Evolutionary conservation across 2,329 filamentous ascomycete genomes (phyloP).

Genomic region (Metarhizium rileyi): DNA sequence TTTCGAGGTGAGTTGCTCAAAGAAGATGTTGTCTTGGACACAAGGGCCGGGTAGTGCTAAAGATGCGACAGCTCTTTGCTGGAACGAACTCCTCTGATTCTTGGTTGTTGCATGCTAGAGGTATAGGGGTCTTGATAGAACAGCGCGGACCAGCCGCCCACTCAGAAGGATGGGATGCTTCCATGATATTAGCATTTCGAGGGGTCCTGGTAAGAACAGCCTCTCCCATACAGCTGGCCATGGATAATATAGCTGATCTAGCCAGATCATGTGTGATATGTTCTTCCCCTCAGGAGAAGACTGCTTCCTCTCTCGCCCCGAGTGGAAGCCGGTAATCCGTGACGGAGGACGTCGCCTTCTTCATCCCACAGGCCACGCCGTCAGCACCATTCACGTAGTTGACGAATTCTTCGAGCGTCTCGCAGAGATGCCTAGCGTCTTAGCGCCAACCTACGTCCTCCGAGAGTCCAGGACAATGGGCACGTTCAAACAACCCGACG

Average conservation of each 20-base stretch:
- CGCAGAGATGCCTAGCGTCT: constrained; percentile 23
- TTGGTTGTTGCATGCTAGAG: constrained; percentile 30
- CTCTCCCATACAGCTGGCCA: neutral
- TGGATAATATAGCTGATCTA: neutral
- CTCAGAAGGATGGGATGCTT: constrained; percentile 24
- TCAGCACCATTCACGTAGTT: constrained; percentile 15
- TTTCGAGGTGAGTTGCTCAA: constrained; percentile 23
- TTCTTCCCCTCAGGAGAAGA: constrained; percentile 24
- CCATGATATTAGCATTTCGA: constrained; percentile 28
- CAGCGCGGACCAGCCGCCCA: constrained; percentile 28
- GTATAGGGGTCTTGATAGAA: constrained; percentile 28
- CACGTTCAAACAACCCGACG: constrained; percentile 14
- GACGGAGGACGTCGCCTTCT: constrained; percentile 17
- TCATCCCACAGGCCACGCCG: constrained; percentile 14
- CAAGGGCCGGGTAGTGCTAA: neutral
- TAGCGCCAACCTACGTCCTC: constrained; percentile 22
- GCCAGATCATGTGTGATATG: constrained; percentile 27
- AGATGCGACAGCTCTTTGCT: constrained; percentile 26
- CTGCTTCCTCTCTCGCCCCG: constrained; percentile 26
- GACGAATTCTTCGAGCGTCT: constrained; percentile 25
- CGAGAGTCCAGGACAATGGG: constrained; percentile 17
- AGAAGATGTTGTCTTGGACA: neutral
- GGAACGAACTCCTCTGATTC: constrained; percentile 26
- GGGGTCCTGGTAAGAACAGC: constrained; percentile 24
- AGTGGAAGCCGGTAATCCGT: constrained; percentile 26